phyloP scores from a whole-genome alignment of 345 rosid species.

The Gossypium thurberi region DNA sequence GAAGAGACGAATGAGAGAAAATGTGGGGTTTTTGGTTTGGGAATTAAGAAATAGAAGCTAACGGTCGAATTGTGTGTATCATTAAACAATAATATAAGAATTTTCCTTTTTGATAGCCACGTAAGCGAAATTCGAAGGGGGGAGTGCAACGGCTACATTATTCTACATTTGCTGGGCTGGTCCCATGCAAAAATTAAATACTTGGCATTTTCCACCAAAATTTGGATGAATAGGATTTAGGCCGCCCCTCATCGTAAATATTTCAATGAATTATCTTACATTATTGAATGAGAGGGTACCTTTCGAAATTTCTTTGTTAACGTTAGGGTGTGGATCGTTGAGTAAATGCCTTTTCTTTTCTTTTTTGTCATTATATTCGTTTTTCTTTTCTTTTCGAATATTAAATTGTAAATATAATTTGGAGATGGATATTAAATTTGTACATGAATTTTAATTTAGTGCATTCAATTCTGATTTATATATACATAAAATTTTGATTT shows the following conservation, averaged over 20 bases:
- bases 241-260: no score
- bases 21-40: neutral
- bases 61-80: slow-evolving; percentile 20
- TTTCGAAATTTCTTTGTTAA: neutral
- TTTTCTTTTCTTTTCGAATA: no score
- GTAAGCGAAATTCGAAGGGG: neutral
- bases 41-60: neutral
- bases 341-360: no score
- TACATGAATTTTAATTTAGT: no score
- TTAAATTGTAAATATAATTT: no score
- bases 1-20: slow-evolving; percentile 2
- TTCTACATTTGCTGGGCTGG: neutral
- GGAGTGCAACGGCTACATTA: slow-evolving; percentile 20
- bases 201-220: neutral
- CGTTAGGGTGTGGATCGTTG: neutral
- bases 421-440: no score
- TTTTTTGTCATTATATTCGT: no score
- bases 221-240: no score
- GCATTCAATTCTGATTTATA: no score
- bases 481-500: no score
- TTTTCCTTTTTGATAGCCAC: neutral
- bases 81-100: neutral
- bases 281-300: neutral
- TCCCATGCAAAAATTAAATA: neutral
- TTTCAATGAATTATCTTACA: no score